Base-by-base conservation (phyloP, 257 asterid species). In the Salvia rosmarinus region DNA sequence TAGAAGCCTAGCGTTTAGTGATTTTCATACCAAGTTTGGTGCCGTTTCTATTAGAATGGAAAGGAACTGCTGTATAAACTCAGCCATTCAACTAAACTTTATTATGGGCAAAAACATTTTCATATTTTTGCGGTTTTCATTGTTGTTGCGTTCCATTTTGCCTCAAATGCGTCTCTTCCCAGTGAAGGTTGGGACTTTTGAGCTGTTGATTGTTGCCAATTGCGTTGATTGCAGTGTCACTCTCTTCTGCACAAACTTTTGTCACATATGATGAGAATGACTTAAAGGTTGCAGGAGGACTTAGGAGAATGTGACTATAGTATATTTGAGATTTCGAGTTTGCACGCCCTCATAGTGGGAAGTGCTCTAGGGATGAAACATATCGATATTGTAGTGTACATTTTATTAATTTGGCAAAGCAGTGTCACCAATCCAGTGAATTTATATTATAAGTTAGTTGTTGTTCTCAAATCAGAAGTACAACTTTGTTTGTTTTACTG, bases 1-100 rank as follows among this genome's bases (percentile, higher is more conserved):
- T 16, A 12, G 56, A 71, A 63, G 49, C 50, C 8, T 32, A 61
- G 71, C 77, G 32, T 39, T 64, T 28, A 25, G 13, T 49, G 30
- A 64, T 56, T 49, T 74, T 14, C 21, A 47, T 63, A 14, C 34
- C 30, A 30, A 43, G 66, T 54, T 35, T 37, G 42, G 14, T 52
- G 10, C 9, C 9, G 30, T 34, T 70, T 70, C 17, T 3, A 52
- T 21, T 72, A 55, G 10, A 43, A 28, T 37, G 9, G 61, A 58
- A 49, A 35, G 40, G 58, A 34, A 13, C 13, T 23, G 37, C 13
- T 1, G 34, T 60, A 57, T 19, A 34, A 57, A 40, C 12, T 5
- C 8, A 59, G 21, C 43, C 57, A 47, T 51, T 59, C 11, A 14
- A 58, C 25, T 13, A 7, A 49, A 35, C 12, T 67, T 56, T 65